A percentile compares a stretch with the other conserved stretches of the same genome.
phyloP scores from a whole-genome alignment of 192 early-diverging fungal genomes.

The Martensiomyces pterosporus region DNA sequence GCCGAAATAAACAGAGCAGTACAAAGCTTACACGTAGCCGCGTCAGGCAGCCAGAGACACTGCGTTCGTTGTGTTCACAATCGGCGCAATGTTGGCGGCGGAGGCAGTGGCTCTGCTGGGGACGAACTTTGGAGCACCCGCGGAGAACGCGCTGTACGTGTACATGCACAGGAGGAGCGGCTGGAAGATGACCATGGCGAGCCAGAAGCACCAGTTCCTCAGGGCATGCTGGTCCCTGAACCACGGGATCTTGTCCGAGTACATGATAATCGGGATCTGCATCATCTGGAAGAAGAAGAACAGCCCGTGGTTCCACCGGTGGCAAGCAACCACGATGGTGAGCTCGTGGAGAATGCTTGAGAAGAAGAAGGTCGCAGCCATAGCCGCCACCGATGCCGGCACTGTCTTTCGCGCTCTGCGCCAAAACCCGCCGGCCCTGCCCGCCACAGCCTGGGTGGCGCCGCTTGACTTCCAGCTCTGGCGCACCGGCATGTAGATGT shows the following conservation, averaged over 20 bases:
- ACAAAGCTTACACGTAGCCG: too few species aligned
- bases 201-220: constrained; percentile 87
- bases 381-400: constrained; percentile 39
- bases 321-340: constrained; percentile 35
- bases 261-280: constrained; percentile 83
- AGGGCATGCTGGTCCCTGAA: constrained; percentile 62
- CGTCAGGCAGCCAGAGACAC: too few species aligned
- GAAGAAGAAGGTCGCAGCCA: constrained; percentile 48
- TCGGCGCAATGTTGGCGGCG: too few species aligned
- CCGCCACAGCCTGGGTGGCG: not conserved
- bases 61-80: too few species aligned
- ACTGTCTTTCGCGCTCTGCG: constrained; percentile 11
- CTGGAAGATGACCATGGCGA: constrained; percentile 82
- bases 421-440: not conserved
- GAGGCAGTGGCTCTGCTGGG: too few species aligned
- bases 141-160: constrained; percentile 41
- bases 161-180: constrained; percentile 78
- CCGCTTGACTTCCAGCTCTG: constrained; percentile 38
- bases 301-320: constrained; percentile 44
- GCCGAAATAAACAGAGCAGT: too few species aligned
- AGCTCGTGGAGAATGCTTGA: constrained; percentile 46
- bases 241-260: constrained; percentile 53
- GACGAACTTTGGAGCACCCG: constrained; percentile 7
- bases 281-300: constrained; percentile 51
- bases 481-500: constrained; percentile 84